These are phyloP conservation scores for Cerrena zonata DNA, from an alignment of 1,284 basidiomycete genomes.

Conservation along the genomic window DNA sequence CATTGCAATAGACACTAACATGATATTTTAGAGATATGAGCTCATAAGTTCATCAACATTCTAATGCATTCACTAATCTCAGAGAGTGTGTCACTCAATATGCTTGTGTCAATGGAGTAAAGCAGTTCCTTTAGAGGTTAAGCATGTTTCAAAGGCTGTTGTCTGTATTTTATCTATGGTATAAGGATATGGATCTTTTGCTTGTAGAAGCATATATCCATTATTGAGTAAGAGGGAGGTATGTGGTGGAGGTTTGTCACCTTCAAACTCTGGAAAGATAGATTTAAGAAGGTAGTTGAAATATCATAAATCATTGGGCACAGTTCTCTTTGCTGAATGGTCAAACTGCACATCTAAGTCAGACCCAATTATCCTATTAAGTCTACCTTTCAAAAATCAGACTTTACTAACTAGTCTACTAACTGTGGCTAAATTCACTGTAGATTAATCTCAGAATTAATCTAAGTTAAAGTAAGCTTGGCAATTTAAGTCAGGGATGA, in stretches of 20 bases:
- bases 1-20: conserved; percentile 21
- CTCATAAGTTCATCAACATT: conserved; percentile 18
- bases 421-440: too few relatives aligned
- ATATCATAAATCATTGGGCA: conserved; percentile 20
- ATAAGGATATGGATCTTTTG: too few relatives aligned
- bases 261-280: too few relatives aligned
- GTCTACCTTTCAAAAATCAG: too few relatives aligned
- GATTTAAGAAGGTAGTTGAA: too few relatives aligned
- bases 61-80: conserved; percentile 21
- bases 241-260: background rate
- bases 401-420: too few relatives aligned
- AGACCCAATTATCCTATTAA: too few relatives aligned
- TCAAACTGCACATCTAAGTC: conserved; percentile 24
- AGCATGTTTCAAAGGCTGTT: conserved; percentile 4
- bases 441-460: too few relatives aligned
- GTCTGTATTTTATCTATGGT: too few relatives aligned
- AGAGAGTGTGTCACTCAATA: conserved; percentile 17
- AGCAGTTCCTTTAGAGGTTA: conserved; percentile 15
- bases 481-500: too few relatives aligned
- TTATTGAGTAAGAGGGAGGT: conserved; percentile 1
- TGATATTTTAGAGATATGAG: conserved; percentile 20
- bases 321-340: conserved; percentile 25
- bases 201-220: conserved; percentile 6
- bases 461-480: too few relatives aligned
- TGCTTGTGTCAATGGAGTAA: conserved; percentile 28